Evolutionary conservation across 2,329 filamentous ascomycete genomes (phyloP), one percentile per base, ranked within the genome.

Genomic region (Penicillium concentricum): DNA sequence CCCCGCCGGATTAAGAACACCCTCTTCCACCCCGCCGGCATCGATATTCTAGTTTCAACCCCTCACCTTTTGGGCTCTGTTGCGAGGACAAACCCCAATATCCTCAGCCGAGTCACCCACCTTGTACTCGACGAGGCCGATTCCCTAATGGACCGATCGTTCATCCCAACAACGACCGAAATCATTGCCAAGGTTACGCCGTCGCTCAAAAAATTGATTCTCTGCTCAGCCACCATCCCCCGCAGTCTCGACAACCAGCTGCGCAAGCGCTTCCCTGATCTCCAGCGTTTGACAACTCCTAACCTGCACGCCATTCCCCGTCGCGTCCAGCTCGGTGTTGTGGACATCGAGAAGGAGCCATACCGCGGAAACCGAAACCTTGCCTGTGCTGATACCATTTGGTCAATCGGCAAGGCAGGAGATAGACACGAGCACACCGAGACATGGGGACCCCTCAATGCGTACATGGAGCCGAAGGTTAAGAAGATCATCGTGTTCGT

Each of bases 171-270:
- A 24, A 97, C 94, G 0, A 89, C 85, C 12, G 83, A 85, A 54
- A 90, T 99, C 63, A 83, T 99, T 61, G 90, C 96, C 68, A 88
- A 89, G 57, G 85, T 88, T 1, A 83, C 86, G 7, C 91, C 93
- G 0, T 94, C 91, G 0, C 78, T 97, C 45, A 85, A 91, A 69
- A 90, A 96, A 71, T 82, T 99, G 24, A 82, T 99, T 45, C 85
- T 97, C 62, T 99, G 94, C 79, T 97, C 93, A 4, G 94, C 94
- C 50, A 99, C 94, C 5, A 97, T 99, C 60, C 94, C 95, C 2
- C 86, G 88, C 62, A 90, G 90, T 65, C 84, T 99, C 18, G 94
- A 99, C 78, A 87, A 84, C 63, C 91, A 89, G 72, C 83, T 99
- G n/a, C 84, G 85, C 51, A 84, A 86, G 60, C 87, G 87, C 61